These are phyloP conservation scores for Nadsonia starkeyi-henricii DNA, from an alignment of 1,139 yeast genomes.

Conservation along the genomic window DNA sequence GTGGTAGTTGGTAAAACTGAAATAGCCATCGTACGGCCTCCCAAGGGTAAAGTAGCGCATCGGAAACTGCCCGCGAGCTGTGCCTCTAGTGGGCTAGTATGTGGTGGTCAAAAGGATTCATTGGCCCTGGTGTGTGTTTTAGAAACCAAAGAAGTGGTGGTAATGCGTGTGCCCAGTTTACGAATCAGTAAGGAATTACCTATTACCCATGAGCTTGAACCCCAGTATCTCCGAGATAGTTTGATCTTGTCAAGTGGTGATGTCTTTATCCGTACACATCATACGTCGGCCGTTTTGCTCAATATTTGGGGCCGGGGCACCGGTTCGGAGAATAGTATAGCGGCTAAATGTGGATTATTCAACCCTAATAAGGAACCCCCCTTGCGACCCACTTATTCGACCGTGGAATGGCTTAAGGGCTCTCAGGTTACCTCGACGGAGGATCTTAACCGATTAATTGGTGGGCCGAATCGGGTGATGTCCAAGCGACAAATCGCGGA, in stretches of 20 bases:
- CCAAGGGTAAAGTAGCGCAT: slow-evolving; percentile 39
- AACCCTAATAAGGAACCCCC: slow-evolving; percentile 42
- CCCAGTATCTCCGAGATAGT: slow-evolving; percentile 29
- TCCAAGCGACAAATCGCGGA: slow-evolving; percentile 20
- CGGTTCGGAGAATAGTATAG: slow-evolving; percentile 15
- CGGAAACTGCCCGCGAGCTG: slow-evolving; percentile 27
- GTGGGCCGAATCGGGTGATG: slow-evolving; percentile 27
- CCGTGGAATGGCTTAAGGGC: slow-evolving; percentile 83
- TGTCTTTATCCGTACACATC: slow-evolving; percentile 43
- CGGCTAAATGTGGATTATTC: slow-evolving; percentile 24
- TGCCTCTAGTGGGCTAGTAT: slow-evolving; percentile 48
- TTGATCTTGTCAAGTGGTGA: slow-evolving; percentile 61
- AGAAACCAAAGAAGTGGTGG: slow-evolving; percentile 28
- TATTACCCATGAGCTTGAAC: slow-evolving; percentile 22
- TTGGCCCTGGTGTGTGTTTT: slow-evolving; percentile 30
- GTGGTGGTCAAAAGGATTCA: slow-evolving; percentile 28
- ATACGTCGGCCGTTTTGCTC: slow-evolving; percentile 42
- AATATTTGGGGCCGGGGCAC: slow-evolving; percentile 32
- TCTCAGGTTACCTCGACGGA: slow-evolving; percentile 41
- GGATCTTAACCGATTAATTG: slow-evolving; percentile 35
- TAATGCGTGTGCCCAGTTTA: slow-evolving; percentile 40
- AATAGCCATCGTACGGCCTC: slow-evolving; percentile 47
- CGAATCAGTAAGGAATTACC: slow-evolving; percentile 30
- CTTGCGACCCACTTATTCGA: slow-evolving; percentile 64
- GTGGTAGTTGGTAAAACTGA: slow-evolving; percentile 48